A percentile compares a stretch with the other conserved stretches of the same genome.
Conservation (phyloP, 164 flowering plant species). For the Aristolochia californica region DNA sequence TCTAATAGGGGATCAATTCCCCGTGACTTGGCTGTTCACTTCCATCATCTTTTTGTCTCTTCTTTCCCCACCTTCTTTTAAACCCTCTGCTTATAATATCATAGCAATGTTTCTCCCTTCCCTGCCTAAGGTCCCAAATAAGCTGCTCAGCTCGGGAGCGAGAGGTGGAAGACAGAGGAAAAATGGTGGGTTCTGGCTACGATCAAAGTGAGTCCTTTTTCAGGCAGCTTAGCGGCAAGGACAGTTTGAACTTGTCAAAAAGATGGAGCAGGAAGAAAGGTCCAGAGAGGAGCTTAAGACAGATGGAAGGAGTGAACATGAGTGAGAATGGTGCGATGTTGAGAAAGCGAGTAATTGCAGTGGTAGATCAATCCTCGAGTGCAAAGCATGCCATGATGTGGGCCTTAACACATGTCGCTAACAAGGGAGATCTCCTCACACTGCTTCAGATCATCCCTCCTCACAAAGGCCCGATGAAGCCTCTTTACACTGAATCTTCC, state of each 20-base stretch:
- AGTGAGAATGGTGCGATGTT: slow-evolving; percentile 20
- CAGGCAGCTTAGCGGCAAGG: slow-evolving; percentile 22
- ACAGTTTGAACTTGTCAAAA: slow-evolving; percentile 56
- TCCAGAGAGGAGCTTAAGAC: slow-evolving; percentile 24
- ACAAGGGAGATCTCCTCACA: slow-evolving; percentile 75
- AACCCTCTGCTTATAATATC: not conserved
- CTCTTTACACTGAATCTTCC: slow-evolving; percentile 14
- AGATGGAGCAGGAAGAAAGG: slow-evolving; percentile 37
- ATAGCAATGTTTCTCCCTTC: not conserved
- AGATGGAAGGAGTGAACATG: slow-evolving; percentile 43
- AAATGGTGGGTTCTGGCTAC: slow-evolving; percentile 2
- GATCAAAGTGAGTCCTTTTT: not conserved
- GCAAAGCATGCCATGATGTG: slow-evolving; percentile 90
- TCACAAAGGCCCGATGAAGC: slow-evolving; percentile 9
- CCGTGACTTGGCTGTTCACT: too few relatives aligned
- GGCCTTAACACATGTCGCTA: slow-evolving; percentile 82
- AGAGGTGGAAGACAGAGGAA: not conserved
- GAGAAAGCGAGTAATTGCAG: slow-evolving; percentile 87
- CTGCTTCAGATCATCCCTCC: slow-evolving; percentile 60
- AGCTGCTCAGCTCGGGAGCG: not conserved
- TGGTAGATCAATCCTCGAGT: slow-evolving; percentile 50
- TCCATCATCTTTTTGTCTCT: too few relatives aligned
- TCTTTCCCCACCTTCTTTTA: not conserved
- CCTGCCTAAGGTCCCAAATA: not conserved
- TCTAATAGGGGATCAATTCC: not conserved